Conservation (phyloP, 768 basidiomycete species). For the Panellus pusillus region DNA sequence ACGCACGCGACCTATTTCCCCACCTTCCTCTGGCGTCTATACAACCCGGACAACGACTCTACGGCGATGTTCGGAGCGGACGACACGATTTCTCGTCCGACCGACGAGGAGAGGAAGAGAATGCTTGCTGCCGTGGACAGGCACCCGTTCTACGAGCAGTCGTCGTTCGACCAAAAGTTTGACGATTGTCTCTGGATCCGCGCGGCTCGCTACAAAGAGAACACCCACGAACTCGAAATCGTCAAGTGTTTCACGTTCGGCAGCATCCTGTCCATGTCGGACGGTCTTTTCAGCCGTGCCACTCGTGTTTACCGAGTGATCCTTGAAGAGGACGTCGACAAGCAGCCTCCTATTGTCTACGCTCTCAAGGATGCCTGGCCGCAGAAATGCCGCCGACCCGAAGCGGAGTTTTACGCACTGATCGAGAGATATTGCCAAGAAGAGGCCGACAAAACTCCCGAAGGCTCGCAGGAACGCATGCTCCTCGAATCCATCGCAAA, state of each 20-base stretch:
- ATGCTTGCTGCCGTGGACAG: neutral
- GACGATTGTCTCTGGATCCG: neutral
- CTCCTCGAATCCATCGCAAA: neutral
- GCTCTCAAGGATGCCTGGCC: constrained; percentile 16
- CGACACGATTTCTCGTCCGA: constrained; percentile 3
- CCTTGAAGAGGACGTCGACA: neutral
- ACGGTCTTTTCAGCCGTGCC: constrained; percentile 8
- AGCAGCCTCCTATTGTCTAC: neutral
- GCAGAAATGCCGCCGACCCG: constrained; percentile 3
- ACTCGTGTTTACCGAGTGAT: constrained; percentile 11
- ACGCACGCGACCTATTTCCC: neutral
- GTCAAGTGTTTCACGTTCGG: constrained; percentile 8
- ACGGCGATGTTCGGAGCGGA: neutral
- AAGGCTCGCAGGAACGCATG: too few relatives aligned
- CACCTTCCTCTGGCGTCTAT: constrained; percentile 6
- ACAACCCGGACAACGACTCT: neutral
- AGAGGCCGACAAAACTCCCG: neutral
- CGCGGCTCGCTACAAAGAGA: neutral
- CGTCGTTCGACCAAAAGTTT: neutral
- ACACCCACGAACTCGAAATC: neutral
- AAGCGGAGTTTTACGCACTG: constrained; percentile 11
- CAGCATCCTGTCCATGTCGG: neutral
- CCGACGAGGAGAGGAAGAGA: neutral
- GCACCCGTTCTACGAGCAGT: neutral
- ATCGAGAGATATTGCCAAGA: constrained; percentile 2